Evolutionary conservation across 2,329 filamentous ascomycete genomes (phyloP).

Genomic region (Aspergillus sergii): DNA sequence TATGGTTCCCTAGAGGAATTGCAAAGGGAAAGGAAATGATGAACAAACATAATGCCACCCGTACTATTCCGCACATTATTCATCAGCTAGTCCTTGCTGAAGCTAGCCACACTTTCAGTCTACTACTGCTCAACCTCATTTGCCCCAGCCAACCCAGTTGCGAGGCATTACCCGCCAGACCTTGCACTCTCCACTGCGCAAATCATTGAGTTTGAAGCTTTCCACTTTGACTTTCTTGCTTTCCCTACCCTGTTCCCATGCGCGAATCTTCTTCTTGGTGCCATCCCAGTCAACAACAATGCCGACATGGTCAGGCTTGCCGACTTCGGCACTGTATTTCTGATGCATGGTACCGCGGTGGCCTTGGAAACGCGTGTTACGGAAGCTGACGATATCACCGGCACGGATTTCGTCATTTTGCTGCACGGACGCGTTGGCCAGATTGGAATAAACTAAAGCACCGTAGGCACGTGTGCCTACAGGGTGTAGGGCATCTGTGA

Average conservation of each 20-base stretch:
- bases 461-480: slow-evolving; percentile 90
- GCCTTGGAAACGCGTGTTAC: slow-evolving; percentile 92
- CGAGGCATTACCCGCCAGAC: slow-evolving; percentile 95
- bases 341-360: slow-evolving; percentile 94
- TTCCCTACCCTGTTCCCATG: slow-evolving; percentile 93
- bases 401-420: slow-evolving; percentile 91
- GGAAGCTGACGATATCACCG: slow-evolving; percentile 89
- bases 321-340: slow-evolving; percentile 87
- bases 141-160: slow-evolving; percentile 88
- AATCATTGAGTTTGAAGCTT: slow-evolving; percentile 89
- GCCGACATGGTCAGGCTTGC: slow-evolving; percentile 84
- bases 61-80: slow-evolving; percentile 4
- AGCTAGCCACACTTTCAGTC: background rate
- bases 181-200: slow-evolving; percentile 91
- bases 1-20: background rate
- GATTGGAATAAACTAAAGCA: slow-evolving; percentile 88
- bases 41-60: slow-evolving; percentile 5
- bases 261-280: slow-evolving; percentile 94
- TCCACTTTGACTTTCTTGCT: slow-evolving; percentile 91
- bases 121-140: slow-evolving; percentile 9
- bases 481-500: slow-evolving; percentile 74
- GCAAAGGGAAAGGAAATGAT: slow-evolving; percentile 1
- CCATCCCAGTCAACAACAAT: slow-evolving; percentile 97
- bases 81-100: slow-evolving; percentile 12
- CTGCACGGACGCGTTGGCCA: slow-evolving; percentile 89